Evolutionary conservation across 2,329 filamentous ascomycete species (phyloP).

Genomic region (Nemania abortiva): DNA sequence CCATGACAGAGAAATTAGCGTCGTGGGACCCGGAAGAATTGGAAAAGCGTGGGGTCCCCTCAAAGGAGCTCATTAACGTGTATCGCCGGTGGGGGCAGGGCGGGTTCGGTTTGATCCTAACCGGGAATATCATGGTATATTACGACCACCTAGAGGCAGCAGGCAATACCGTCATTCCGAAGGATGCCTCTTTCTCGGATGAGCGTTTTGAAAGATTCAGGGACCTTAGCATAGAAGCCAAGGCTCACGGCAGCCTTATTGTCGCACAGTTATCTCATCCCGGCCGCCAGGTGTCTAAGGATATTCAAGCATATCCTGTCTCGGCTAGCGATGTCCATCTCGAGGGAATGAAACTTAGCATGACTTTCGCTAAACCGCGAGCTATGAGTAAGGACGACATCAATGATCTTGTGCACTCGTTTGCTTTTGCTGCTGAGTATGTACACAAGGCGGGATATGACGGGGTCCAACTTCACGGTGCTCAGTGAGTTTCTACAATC

Average conservation of each 20-base stretch:
- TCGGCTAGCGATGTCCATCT: constrained; percentile 57
- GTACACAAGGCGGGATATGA: constrained; percentile 46
- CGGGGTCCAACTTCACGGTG: constrained; percentile 61
- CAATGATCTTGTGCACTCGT: constrained; percentile 39
- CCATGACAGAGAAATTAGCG: constrained; percentile 71
- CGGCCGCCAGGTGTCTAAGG: constrained; percentile 63
- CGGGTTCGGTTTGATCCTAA: constrained; percentile 64
- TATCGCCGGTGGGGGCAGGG: constrained; percentile 71
- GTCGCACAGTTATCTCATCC: constrained; percentile 73
- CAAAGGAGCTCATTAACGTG: constrained; percentile 55
- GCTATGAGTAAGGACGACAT: constrained; percentile 42
- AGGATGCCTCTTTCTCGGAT: constrained; percentile 59
- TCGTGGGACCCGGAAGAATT: constrained; percentile 66
- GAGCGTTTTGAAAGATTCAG: constrained; percentile 67
- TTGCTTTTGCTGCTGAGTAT: constrained; percentile 44
- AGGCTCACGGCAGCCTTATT: constrained; percentile 66
- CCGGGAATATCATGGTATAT: constrained; percentile 71
- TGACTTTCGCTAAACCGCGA: constrained; percentile 57
- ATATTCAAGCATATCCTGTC: constrained; percentile 54
- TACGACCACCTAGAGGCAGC: constrained; percentile 66
- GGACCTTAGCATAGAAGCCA: constrained; percentile 61
- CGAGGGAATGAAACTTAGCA: constrained; percentile 57
- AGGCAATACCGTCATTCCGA: constrained; percentile 68
- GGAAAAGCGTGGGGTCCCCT: constrained; percentile 54
- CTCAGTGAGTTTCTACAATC: constrained; percentile 66